Evolutionary conservation across 495 filamentous ascomycete species (phyloP).

Genomic region (Penicillium turbatum): DNA sequence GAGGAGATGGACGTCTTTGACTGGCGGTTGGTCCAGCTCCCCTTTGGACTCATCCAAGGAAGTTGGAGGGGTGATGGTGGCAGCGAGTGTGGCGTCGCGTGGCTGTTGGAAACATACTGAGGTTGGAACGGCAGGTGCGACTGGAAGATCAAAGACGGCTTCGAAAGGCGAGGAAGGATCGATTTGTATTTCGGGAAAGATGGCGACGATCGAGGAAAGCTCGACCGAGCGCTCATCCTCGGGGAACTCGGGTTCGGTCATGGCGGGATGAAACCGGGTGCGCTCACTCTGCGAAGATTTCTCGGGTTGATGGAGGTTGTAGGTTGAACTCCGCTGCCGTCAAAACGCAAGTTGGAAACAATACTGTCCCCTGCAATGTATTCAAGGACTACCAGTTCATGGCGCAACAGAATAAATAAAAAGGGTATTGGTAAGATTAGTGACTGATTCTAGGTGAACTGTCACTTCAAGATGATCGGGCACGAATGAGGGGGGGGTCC

Average conservation of each 20-base stretch:
- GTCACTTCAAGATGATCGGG: constrained; percentile 14
- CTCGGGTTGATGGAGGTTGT: background rate
- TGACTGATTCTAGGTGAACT: constrained; percentile 1
- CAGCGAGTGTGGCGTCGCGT: constrained; percentile 35
- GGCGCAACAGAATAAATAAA: background rate
- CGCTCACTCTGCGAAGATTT: background rate
- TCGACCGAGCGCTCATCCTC: constrained; percentile 73
- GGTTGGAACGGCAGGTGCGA: constrained; percentile 64
- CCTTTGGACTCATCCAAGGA: constrained; percentile 37
- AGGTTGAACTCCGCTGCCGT: background rate
- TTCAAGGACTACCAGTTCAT: background rate
- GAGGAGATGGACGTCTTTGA: constrained; percentile 56
- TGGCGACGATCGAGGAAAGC: constrained; percentile 76
- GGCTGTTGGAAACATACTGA: constrained; percentile 63
- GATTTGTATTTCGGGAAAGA: constrained; percentile 79
- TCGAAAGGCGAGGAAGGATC: constrained; percentile 53
- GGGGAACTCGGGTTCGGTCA: constrained; percentile 29
- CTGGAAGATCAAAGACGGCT: constrained; percentile 66
- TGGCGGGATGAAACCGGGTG: constrained; percentile 7
- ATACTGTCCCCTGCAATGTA: background rate
- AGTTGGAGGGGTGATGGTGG: constrained; percentile 43
- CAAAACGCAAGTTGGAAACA: background rate
- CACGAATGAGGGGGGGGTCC: constrained; percentile 14
- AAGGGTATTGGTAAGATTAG: background rate
- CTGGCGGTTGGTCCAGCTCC: constrained; percentile 14